Percentiles rank a stretch among this genome's conserved stretches.
Conservation (phyloP, 2,329 filamentous ascomycete species). For the Cladophialophora carrionii region DNA sequence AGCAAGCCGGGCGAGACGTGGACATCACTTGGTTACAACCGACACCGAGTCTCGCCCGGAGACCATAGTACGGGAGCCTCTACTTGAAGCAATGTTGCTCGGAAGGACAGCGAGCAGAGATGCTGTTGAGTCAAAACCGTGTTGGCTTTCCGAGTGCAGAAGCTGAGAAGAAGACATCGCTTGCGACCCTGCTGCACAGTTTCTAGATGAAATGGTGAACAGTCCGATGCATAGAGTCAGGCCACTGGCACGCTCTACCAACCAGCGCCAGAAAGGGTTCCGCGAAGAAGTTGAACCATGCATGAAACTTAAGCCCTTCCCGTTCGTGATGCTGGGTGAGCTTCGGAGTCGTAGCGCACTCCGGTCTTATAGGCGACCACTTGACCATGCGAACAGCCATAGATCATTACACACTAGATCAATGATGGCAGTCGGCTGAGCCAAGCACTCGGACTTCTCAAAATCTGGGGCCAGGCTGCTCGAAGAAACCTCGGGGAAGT, state of each 20-base stretch:
- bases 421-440: background rate
- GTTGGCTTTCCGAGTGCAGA: background rate
- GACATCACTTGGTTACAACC: background rate
- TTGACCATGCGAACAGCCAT: background rate
- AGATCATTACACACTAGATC: background rate
- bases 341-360: background rate
- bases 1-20: background rate
- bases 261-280: background rate
- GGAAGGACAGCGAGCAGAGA: background rate
- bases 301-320: background rate
- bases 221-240: background rate
- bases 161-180: background rate
- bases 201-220: background rate
- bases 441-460: slow-evolving; percentile 15
- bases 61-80: background rate
- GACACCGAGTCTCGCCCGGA: too few relatives aligned
- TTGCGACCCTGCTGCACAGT: background rate
- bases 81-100: background rate
- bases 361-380: background rate
- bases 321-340: background rate
- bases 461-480: slow-evolving; percentile 1
- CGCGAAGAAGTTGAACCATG: background rate
- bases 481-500: slow-evolving; percentile 11
- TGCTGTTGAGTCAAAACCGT: background rate
- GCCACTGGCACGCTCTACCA: background rate